Conservation (phyloP, 176 grass and related monocot genomes). For the Zoysia pacifica region DNA sequence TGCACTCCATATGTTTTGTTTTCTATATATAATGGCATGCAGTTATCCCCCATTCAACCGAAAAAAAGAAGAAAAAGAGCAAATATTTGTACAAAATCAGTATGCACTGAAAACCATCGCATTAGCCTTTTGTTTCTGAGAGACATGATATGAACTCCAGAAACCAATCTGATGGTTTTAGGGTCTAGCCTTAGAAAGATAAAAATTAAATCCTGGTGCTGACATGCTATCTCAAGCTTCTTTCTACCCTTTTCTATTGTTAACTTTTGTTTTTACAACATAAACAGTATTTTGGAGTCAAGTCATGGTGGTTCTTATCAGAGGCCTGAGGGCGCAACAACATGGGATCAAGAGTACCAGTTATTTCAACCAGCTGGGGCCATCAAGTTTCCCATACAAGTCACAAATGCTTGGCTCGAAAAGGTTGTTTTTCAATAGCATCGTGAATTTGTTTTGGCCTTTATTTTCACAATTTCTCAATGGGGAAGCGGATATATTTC, state of each 20-base stretch:
- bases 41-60: background rate
- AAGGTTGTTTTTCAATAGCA: conserved; percentile 56
- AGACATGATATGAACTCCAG: background rate
- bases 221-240: background rate
- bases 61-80: background rate
- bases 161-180: background rate
- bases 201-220: conserved; percentile 16
- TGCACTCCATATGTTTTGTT: background rate
- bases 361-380: conserved; percentile 85
- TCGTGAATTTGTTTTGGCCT: background rate
- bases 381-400: conserved; percentile 73
- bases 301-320: conserved; percentile 66
- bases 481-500: conserved; percentile 9
- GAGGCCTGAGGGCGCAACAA: conserved; percentile 48
- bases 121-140: background rate
- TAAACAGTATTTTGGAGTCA: conserved; percentile 79
- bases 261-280: conserved; percentile 42
- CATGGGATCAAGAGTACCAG: conserved; percentile 58
- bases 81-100: background rate
- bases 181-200: background rate
- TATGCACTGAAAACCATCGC: background rate
- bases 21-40: background rate
- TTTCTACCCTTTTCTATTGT: conserved; percentile 25
- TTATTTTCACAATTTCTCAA: background rate
- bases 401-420: conserved; percentile 79